Percentiles rank a stretch among this genome's conserved stretches.
Evolutionary conservation across 352 stramenopile genomes (phyloP).

Genomic region (Aphanomyces euteiches): DNA sequence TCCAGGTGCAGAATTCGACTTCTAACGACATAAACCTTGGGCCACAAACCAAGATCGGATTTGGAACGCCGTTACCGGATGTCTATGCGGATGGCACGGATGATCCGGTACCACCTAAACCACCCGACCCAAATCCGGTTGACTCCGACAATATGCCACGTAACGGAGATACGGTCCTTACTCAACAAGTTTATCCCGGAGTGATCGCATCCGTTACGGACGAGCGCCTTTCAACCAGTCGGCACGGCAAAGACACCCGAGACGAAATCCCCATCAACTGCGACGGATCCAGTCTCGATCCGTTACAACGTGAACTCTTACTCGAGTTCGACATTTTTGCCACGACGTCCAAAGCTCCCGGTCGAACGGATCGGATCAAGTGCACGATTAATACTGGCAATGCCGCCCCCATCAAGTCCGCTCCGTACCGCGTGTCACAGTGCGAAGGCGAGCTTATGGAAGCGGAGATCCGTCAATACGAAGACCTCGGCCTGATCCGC

Average conservation of each 20-base stretch:
- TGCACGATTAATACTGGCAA: neutral
- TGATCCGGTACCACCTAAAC: too few relatives aligned
- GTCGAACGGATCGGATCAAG: neutral
- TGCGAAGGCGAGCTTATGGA: neutral
- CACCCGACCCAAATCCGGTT: too few relatives aligned
- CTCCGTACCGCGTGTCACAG: neutral
- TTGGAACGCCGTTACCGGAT: too few relatives aligned
- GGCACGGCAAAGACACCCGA: too few relatives aligned
- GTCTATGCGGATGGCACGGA: too few relatives aligned
- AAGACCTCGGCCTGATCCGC: neutral
- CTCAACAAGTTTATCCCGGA: neutral
- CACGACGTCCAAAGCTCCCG: neutral
- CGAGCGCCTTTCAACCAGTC: too few relatives aligned
- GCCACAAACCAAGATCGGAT: too few relatives aligned
- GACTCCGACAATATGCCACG: too few relatives aligned
- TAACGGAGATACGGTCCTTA: neutral
- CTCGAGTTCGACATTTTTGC: neutral
- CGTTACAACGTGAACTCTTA: neutral
- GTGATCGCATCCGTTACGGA: neutral
- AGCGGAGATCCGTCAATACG: constrained; percentile 4
- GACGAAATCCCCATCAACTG: neutral
- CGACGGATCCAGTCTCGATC: neutral
- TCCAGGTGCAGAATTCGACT: neutral
- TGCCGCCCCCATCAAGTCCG: neutral
- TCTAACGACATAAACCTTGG: neutral